Base-by-base conservation (phyloP, 139 green algal species). In the Astrephomene gubernaculifera region DNA sequence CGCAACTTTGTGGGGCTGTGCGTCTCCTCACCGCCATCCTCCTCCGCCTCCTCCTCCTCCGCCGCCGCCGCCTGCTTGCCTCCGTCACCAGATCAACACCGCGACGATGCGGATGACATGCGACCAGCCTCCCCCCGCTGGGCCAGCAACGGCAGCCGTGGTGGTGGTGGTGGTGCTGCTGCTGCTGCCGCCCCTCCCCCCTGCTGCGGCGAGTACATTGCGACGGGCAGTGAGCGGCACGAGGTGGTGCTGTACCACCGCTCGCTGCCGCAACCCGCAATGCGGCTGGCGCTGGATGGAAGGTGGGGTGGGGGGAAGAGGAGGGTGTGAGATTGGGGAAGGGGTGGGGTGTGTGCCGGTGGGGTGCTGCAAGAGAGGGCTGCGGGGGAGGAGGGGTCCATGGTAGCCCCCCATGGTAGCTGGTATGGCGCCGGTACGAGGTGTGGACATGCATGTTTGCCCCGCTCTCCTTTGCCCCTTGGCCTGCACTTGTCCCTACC, bases 1-100 rank as follows among this genome's bases (percentile, higher is more conserved):
- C 95, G 96, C 80, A 98, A 99, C 88, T 99, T 99, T 88, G 96
- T 98, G n/a, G 97, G 97, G 24, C 88, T 99, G 33, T 90, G 83
- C 19, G 92, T 93, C 0, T n/a, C n/a, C n/a, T n/a, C n/a, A n/a
- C n/a, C n/a, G n/a, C n/a, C n/a, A n/a, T n/a, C n/a, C n/a, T n/a
- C n/a, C n/a, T n/a, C n/a, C n/a, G n/a, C n/a, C n/a, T n/a, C n/a
- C n/a, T n/a, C n/a, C n/a, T n/a, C n/a, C n/a, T n/a, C n/a, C n/a
- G n/a, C n/a, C n/a, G n/a, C n/a, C n/a, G n/a, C n/a, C n/a, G n/a
- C n/a, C n/a, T n/a, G n/a, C n/a, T n/a, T n/a, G n/a, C n/a, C n/a
- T n/a, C n/a, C n/a, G n/a, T n/a, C n/a, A n/a, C n/a, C n/a, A n/a
- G n/a, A n/a, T n/a, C n/a, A n/a, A n/a, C n/a, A n/a, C n/a, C n/a